A percentile compares a stretch with the other conserved stretches of the same genome.
phyloP scores from a whole-genome alignment of 495 filamentous ascomycete genomes.

The Pyronema omphalodes region DNA sequence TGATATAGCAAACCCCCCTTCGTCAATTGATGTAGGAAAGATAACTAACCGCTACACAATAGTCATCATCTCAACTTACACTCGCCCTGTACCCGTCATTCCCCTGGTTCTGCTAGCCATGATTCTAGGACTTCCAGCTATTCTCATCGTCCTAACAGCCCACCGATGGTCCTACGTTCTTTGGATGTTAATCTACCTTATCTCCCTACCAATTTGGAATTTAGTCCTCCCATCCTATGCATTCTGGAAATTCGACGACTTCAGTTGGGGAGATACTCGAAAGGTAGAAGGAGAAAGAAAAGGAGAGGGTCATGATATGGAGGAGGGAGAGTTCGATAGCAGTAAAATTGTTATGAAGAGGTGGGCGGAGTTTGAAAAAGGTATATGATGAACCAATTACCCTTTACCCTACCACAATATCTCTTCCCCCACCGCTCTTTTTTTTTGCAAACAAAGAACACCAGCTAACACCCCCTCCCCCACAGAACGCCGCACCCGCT shows the following conservation, averaged over 20 bases:
- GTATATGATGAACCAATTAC: neutral
- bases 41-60: slow-evolving; percentile 16
- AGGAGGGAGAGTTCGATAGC: slow-evolving; percentile 92
- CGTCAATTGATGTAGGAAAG: no score
- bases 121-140: slow-evolving; percentile 82
- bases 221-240: slow-evolving; percentile 86
- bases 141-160: slow-evolving; percentile 90
- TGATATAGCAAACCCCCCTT: no score
- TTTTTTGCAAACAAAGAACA: neutral
- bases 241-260: slow-evolving; percentile 99
- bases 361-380: slow-evolving; percentile 88
- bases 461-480: neutral
- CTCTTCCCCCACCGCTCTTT: neutral
- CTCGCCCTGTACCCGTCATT: slow-evolving; percentile 71
- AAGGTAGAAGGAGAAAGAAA: slow-evolving; percentile 86
- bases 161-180: slow-evolving; percentile 81
- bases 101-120: slow-evolving; percentile 77
- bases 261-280: slow-evolving; percentile 96
- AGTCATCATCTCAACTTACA: slow-evolving; percentile 76
- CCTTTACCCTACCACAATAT: no score
- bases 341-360: slow-evolving; percentile 97
- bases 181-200: slow-evolving; percentile 93
- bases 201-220: slow-evolving; percentile 94
- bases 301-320: slow-evolving; percentile 52
- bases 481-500: no score